Conservation (phyloP, 495 filamentous ascomycete genomes). For the Xanthoparmelia taractica region DNA sequence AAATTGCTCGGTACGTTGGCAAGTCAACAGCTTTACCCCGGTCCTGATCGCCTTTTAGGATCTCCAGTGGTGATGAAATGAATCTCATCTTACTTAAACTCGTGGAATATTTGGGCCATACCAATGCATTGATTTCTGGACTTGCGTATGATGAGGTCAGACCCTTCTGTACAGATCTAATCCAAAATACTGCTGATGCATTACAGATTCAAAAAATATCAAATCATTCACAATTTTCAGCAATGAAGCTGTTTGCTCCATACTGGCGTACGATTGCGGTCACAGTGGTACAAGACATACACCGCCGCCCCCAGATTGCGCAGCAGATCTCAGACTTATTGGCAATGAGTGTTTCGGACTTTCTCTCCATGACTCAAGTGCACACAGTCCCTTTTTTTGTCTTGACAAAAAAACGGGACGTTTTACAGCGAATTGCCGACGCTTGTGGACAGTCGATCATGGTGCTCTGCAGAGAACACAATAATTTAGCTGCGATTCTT, state of each 20-base stretch:
- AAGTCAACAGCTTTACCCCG: conserved; percentile 3
- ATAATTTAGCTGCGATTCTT: conserved; percentile 71
- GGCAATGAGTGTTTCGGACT: conserved; percentile 59
- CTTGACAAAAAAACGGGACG: conserved; percentile 62
- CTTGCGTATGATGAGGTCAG: conserved; percentile 73
- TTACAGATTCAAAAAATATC: conserved; percentile 57
- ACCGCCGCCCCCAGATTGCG: conserved; percentile 69
- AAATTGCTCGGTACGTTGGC: conserved; percentile 56
- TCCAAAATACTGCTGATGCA: conserved; percentile 17
- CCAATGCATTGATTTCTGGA: conserved; percentile 69
- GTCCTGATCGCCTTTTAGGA: conserved; percentile 31
- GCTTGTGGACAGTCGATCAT: conserved; percentile 55
- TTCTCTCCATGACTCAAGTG: conserved; percentile 69
- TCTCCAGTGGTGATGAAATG: conserved; percentile 66
- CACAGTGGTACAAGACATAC: conserved; percentile 70
- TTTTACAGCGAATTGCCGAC: conserved; percentile 72
- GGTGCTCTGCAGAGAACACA: conserved; percentile 52
- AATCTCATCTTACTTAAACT: conserved; percentile 77
- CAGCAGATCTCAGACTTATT: conserved; percentile 74
- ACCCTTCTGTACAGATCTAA: conserved; percentile 12
- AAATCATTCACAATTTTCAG: conserved; percentile 48
- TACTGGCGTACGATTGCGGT: conserved; percentile 81
- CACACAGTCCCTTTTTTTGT: conserved; percentile 82
- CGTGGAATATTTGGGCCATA: conserved; percentile 77
- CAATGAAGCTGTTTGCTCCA: conserved; percentile 64